phyloP scores from a whole-genome alignment of 768 basidiomycete genomes.

The Imleria badia region DNA sequence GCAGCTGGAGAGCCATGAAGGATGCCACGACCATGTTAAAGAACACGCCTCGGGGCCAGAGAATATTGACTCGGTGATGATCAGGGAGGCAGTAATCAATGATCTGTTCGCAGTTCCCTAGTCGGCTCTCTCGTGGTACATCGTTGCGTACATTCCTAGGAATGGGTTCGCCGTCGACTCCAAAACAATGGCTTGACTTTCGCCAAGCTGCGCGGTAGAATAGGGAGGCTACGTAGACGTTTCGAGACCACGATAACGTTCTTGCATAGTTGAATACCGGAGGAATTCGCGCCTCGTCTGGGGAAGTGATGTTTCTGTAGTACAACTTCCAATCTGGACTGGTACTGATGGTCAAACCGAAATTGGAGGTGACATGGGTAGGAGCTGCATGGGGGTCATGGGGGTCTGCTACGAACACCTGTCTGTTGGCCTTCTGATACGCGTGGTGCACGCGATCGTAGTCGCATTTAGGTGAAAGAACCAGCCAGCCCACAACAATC shows the following conservation, averaged over 20 bases:
- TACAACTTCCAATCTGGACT: conserved; percentile 1
- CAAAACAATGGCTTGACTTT: neutral
- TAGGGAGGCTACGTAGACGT: conserved; percentile 15
- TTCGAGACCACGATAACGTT: conserved; percentile 19
- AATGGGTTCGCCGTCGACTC: neutral
- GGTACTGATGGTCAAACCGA: conserved; percentile 17
- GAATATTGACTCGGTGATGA: neutral
- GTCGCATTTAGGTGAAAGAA: conserved; percentile 42
- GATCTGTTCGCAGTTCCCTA: conserved; percentile 19
- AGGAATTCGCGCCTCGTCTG: conserved; percentile 24
- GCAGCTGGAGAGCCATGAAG: conserved; percentile 27
- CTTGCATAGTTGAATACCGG: conserved; percentile 29
- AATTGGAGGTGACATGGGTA: neutral
- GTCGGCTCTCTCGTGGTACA: conserved; percentile 14
- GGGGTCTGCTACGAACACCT: neutral
- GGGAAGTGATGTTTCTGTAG: conserved; percentile 7
- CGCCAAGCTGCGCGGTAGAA: conserved; percentile 19
- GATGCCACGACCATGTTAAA: conserved; percentile 33
- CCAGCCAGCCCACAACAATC: conserved; percentile 41
- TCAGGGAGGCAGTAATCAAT: conserved; percentile 20
- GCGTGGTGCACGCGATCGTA: conserved; percentile 26
- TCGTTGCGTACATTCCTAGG: neutral
- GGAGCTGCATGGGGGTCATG: neutral
- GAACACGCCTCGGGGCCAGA: conserved; percentile 27
- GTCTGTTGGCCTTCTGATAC: conserved; percentile 15